phyloP scores from a whole-genome alignment of 306 rosid genomes.

The Malus sylvestris region DNA sequence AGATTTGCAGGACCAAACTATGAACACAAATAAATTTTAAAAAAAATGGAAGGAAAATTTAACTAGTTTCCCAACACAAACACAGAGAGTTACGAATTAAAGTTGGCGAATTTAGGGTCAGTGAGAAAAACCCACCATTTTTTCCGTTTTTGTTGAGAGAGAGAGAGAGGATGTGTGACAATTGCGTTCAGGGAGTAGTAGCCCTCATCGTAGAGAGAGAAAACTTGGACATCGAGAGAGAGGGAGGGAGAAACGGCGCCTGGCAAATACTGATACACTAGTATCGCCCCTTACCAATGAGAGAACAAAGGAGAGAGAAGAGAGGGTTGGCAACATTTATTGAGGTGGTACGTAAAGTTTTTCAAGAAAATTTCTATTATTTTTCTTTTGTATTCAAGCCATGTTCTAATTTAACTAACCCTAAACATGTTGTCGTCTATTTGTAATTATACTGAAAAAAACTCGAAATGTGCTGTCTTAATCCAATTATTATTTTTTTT shows the following conservation, averaged over 20 bases:
- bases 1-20: slow-evolving; percentile 32
- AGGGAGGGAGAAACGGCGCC: slow-evolving; percentile 51
- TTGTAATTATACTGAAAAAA: background rate
- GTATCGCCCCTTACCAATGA: slow-evolving; percentile 52
- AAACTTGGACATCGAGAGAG: slow-evolving; percentile 22
- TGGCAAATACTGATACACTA: slow-evolving; percentile 29
- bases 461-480: background rate
- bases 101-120: background rate
- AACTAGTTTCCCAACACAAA: background rate
- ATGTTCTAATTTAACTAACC: background rate
- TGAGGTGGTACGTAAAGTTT: slow-evolving; percentile 5
- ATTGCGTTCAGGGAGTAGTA: slow-evolving; percentile 16
- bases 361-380: background rate
- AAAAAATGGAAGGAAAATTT: background rate
- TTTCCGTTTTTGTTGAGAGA: background rate
- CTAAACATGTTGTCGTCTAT: too few species aligned
- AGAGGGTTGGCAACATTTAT: slow-evolving; percentile 34
- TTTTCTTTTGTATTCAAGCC: background rate
- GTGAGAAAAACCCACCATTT: slow-evolving; percentile 39
- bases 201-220: slow-evolving; percentile 34
- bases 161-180: background rate
- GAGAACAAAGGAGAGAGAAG: slow-evolving; percentile 5
- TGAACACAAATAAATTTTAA: background rate
- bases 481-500: too few species aligned
- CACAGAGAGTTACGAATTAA: background rate